Percentiles rank a stretch among this genome's conserved stretches.
Evolutionary conservation across 73 alveolate species (phyloP).

Genomic region (Paramecium tetraurelia): DNA sequence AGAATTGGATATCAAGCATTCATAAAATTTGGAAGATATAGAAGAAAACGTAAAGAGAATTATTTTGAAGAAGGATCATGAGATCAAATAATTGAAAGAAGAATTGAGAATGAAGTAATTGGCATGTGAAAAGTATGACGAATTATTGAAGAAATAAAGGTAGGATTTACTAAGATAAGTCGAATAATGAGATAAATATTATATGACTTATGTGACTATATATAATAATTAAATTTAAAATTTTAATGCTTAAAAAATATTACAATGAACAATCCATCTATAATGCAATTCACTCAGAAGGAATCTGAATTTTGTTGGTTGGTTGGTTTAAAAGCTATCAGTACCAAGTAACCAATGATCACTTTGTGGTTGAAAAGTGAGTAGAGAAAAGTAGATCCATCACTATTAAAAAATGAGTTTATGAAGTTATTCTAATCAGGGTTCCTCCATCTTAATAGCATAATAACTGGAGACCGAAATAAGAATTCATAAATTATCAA

Average conservation of each 20-base stretch:
- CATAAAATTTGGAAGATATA: conserved; percentile 83
- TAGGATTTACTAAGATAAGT: conserved; percentile 64
- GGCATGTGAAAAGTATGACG: conserved; percentile 85
- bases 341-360: background rate
- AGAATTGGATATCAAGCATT: conserved; percentile 70
- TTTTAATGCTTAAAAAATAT: background rate
- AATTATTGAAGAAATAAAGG: conserved; percentile 90
- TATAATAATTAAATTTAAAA: background rate
- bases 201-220: conserved; percentile 23
- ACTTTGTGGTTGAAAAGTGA: background rate
- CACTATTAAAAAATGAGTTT: background rate
- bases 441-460: background rate
- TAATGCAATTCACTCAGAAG: background rate
- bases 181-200: conserved; percentile 24
- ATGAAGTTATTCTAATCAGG: background rate
- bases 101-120: conserved; percentile 80
- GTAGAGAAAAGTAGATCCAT: background rate
- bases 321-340: background rate
- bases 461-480: background rate
- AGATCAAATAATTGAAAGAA: conserved; percentile 78
- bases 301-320: conserved; percentile 17
- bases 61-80: conserved; percentile 86
- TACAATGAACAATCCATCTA: background rate
- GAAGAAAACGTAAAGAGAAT: conserved; percentile 88
- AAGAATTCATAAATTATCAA: background rate